Evolutionary conservation across 495 filamentous ascomycete species (phyloP).

Genomic region (Trichocladium antarcticum): DNA sequence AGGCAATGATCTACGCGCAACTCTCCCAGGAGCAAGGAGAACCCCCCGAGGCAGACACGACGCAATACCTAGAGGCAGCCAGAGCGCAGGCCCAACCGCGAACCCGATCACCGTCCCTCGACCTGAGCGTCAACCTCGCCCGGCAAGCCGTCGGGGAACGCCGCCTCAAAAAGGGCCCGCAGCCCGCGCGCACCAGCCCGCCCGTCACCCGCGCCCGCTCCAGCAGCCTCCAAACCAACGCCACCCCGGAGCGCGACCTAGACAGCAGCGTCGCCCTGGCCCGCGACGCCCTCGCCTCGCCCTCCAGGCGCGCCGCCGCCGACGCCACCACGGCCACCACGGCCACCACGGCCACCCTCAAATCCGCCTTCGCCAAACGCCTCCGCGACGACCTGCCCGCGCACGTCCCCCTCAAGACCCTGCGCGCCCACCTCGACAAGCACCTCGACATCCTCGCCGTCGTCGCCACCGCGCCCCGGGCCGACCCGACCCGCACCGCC

Average conservation of each 20-base stretch:
- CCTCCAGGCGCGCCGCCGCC: slow-evolving; percentile 13
- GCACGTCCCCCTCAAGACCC: slow-evolving; percentile 54
- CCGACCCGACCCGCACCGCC: slow-evolving; percentile 51
- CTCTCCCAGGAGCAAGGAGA: slow-evolving; percentile 3
- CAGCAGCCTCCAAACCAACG: slow-evolving; percentile 16
- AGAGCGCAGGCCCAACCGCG: background rate
- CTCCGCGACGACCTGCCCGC: slow-evolving; percentile 54
- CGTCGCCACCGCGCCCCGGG: slow-evolving; percentile 44
- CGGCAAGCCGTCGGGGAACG: slow-evolving; percentile 25
- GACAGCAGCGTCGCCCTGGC: slow-evolving; percentile 16
- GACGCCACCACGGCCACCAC: background rate
- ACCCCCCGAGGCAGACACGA: too few relatives aligned
- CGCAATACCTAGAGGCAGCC: background rate
- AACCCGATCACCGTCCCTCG: slow-evolving; percentile 6
- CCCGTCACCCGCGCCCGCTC: slow-evolving; percentile 19
- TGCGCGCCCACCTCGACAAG: slow-evolving; percentile 45
- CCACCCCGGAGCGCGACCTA: slow-evolving; percentile 11
- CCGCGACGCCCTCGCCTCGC: slow-evolving; percentile 6
- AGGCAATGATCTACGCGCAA: slow-evolving; percentile 5
- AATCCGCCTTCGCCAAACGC: slow-evolving; percentile 30
- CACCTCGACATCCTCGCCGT: slow-evolving; percentile 57
- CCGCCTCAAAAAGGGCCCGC: slow-evolving; percentile 16
- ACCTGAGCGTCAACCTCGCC: slow-evolving; percentile 29
- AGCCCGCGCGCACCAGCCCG: slow-evolving; percentile 20
- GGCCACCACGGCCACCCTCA: slow-evolving; percentile 23